Evolutionary conservation across 2,329 filamentous ascomycete genomes (phyloP).

Genomic region (Botrytis elliptica): DNA sequence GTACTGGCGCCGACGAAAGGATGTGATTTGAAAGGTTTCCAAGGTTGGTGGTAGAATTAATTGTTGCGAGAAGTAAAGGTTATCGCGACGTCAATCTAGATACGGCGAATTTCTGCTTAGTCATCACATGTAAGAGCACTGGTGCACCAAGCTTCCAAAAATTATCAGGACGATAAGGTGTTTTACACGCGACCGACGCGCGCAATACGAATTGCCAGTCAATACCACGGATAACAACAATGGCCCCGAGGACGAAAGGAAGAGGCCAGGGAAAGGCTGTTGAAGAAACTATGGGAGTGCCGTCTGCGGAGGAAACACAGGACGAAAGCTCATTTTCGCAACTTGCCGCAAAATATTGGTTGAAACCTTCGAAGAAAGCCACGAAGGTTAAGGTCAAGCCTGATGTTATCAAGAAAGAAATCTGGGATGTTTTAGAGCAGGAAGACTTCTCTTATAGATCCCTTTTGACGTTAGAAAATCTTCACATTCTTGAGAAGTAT

Average conservation of each 20-base stretch:
- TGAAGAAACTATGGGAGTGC: slow-evolving; percentile 45
- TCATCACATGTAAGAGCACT: slow-evolving; percentile 1
- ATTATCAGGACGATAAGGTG: slow-evolving; percentile 14
- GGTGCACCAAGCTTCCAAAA: slow-evolving; percentile 7
- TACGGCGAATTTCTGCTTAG: slow-evolving; percentile 5
- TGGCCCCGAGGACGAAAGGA: slow-evolving; percentile 37
- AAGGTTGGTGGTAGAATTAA: background rate
- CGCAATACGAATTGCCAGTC: slow-evolving; percentile 24
- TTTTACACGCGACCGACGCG: slow-evolving; percentile 18
- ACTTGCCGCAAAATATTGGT: slow-evolving; percentile 82
- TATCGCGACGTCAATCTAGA: slow-evolving; percentile 12
- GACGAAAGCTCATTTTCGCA: slow-evolving; percentile 71
- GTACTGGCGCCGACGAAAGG: background rate
- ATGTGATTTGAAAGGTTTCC: background rate
- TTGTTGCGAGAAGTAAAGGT: slow-evolving; percentile 12
- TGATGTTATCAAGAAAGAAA: slow-evolving; percentile 78
- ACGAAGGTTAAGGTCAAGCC: slow-evolving; percentile 70
- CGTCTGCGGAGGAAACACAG: slow-evolving; percentile 67
- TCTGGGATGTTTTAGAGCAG: slow-evolving; percentile 86
- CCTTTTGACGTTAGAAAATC: slow-evolving; percentile 79
- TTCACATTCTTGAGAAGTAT: slow-evolving; percentile 84
- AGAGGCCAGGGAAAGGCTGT: slow-evolving; percentile 41
- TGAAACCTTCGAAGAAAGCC: slow-evolving; percentile 61
- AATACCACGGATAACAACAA: slow-evolving; percentile 25
- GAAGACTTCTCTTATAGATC: slow-evolving; percentile 76